Evolutionary conservation across 192 early-diverging fungal genomes (phyloP).

Genomic region (Phycomyces blakesleeanus): DNA sequence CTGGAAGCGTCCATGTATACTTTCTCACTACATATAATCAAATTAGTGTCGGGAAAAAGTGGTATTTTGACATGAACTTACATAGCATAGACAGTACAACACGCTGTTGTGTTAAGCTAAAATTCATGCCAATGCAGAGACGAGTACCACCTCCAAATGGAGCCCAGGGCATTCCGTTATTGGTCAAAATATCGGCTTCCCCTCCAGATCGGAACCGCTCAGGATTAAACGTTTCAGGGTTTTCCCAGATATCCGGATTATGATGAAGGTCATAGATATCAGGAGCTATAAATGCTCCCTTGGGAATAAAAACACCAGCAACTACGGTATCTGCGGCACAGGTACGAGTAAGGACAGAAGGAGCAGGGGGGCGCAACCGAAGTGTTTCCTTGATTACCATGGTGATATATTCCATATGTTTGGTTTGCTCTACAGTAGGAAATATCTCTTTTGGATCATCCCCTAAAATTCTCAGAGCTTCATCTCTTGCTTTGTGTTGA

Average conservation of each 20-base stretch:
- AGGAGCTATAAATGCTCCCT: constrained; percentile 35
- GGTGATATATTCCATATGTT: constrained; percentile 20
- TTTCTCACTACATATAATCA: constrained; percentile 2
- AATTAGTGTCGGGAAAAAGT: background rate
- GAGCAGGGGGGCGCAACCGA: constrained; percentile 6
- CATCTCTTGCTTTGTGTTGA: constrained; percentile 29
- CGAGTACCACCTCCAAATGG: constrained; percentile 55
- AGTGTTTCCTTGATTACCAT: constrained; percentile 28
- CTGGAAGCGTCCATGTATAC: constrained; percentile 12
- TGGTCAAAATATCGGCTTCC: constrained; percentile 2
- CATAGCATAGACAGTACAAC: constrained; percentile 50
- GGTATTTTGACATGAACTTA: constrained; percentile 11
- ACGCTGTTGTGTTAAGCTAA: constrained; percentile 57
- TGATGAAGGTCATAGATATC: constrained; percentile 23
- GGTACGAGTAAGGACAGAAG: constrained; percentile 6
- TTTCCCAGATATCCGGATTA: constrained; percentile 20
- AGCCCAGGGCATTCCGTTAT: constrained; percentile 25
- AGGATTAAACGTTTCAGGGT: constrained; percentile 27
- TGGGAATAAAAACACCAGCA: constrained; percentile 37
- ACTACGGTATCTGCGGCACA: constrained; percentile 23
- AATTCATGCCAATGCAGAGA: constrained; percentile 57
- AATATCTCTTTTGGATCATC: constrained; percentile 18
- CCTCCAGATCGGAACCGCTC: constrained; percentile 25
- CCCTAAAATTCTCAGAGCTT: constrained; percentile 21
- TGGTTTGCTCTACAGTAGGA: constrained; percentile 20